Conservation (phyloP, 129 eudicot genomes). For the Oenanthe sinensis region DNA sequence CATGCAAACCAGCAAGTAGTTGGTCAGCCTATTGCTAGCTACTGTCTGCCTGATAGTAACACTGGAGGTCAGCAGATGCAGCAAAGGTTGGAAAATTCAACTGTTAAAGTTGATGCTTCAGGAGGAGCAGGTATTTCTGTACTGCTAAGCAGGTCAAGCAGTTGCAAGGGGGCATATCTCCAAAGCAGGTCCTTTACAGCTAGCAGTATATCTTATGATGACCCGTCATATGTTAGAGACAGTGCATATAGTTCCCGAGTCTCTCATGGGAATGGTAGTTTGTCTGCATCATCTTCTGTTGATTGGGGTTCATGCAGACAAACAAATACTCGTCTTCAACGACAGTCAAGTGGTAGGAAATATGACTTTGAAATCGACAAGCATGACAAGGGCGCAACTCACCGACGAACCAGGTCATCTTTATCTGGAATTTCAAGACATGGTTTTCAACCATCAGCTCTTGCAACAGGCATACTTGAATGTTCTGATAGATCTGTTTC, state of each 20-base stretch:
- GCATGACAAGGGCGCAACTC: conserved; percentile 32
- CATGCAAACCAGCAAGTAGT: conserved; percentile 24
- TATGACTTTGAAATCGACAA: conserved; percentile 52
- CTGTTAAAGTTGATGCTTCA: conserved; percentile 17
- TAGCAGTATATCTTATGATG: conserved; percentile 63
- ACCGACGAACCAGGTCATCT: conserved; percentile 57
- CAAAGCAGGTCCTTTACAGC: conserved; percentile 57
- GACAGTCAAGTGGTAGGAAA: conserved; percentile 52
- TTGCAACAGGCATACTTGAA: conserved; percentile 45
- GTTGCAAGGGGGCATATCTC: conserved; percentile 38
- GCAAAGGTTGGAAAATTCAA: conserved; percentile 12
- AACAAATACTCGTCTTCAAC: conserved; percentile 38
- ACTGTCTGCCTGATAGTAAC: conserved; percentile 11
- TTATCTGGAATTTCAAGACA: conserved; percentile 55
- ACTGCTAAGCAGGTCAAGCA: conserved; percentile 58
- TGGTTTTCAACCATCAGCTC: conserved; percentile 38
- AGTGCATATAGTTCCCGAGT: conserved; percentile 62
- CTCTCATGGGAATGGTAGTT: conserved; percentile 56
- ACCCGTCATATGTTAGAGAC: conserved; percentile 58
- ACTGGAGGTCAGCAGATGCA: conserved; percentile 19
- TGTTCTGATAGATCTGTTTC: conserved; percentile 29
- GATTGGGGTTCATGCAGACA: conserved; percentile 58
- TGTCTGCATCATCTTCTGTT: conserved; percentile 66
- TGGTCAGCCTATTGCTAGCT: conserved; percentile 21
- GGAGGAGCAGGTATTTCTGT: conserved; percentile 64